A percentile compares a stretch with the other conserved stretches of the same genome.
These are phyloP conservation scores for Aspergillus hortae DNA, from an alignment of 2,329 filamentous ascomycete genomes.

Conservation along the genomic window DNA sequence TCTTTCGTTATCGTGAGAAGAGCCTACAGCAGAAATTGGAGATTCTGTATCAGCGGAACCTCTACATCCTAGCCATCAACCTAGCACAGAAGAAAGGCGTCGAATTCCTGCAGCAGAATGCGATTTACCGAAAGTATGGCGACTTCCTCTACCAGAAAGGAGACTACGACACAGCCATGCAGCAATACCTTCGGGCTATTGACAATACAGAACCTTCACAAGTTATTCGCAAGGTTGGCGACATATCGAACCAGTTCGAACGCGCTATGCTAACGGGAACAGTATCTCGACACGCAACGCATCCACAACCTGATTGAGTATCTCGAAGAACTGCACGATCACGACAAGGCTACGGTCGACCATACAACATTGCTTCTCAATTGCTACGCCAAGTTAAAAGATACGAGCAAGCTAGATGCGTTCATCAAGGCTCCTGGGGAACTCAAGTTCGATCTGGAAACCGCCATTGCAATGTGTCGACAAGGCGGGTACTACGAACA, in stretches of 20 bases:
- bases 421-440: conserved; percentile 92
- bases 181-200: conserved; percentile 93
- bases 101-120: conserved; percentile 75
- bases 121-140: conserved; percentile 90
- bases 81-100: conserved; percentile 85
- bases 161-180: conserved; percentile 98
- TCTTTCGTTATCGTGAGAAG: conserved; percentile 88
- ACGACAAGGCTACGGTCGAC: conserved; percentile 87
- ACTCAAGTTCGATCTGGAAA: conserved; percentile 94
- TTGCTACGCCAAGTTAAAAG: conserved; percentile 96
- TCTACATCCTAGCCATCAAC: conserved; percentile 88
- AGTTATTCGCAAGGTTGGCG: conserved; percentile 77
- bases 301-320: conserved; percentile 98
- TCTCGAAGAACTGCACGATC: conserved; percentile 91
- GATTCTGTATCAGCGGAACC: conserved; percentile 87
- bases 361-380: conserved; percentile 93
- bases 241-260: background rate
- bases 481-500: conserved; percentile 97
- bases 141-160: conserved; percentile 93
- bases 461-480: conserved; percentile 93
- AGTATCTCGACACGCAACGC: conserved; percentile 93
- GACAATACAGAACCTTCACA: conserved; percentile 95
- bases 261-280: conserved; percentile 12
- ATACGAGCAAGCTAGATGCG: conserved; percentile 90
- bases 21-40: conserved; percentile 85